Evolutionary conservation across 192 early-diverging fungal species (phyloP).

Genomic region (Jimgerdemannia flammicorona): DNA sequence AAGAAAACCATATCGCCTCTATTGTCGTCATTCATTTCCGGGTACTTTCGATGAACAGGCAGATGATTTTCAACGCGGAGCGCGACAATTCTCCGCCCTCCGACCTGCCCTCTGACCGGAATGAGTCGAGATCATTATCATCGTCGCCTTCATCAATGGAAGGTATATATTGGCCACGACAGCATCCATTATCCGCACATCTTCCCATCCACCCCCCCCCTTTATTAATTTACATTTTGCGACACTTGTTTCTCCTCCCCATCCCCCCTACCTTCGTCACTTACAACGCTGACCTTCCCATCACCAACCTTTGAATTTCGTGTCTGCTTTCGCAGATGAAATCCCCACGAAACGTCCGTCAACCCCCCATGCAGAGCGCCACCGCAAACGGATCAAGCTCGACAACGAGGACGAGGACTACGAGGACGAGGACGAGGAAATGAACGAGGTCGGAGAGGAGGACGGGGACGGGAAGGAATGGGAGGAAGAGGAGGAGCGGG

Average conservation of each 20-base stretch:
- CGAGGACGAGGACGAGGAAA: slow-evolving; percentile 17
- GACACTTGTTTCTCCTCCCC: no score
- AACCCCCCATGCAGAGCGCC: neutral
- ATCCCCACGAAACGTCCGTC: neutral
- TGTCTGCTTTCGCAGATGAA: neutral
- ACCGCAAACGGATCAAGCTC: neutral
- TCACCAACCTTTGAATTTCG: neutral
- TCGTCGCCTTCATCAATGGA: slow-evolving; percentile 18
- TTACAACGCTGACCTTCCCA: neutral
- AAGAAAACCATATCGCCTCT: no score
- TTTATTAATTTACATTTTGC: neutral
- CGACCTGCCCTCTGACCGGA: slow-evolving; percentile 3
- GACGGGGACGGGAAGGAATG: slow-evolving; percentile 24
- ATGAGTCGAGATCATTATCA: neutral
- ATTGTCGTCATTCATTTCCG: no score
- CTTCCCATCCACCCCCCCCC: no score
- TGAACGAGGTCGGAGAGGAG: slow-evolving; percentile 29
- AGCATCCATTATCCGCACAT: no score
- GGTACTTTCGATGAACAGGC: slow-evolving; percentile 1
- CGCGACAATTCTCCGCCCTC: slow-evolving; percentile 3
- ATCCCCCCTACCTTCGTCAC: neutral
- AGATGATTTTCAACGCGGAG: slow-evolving; percentile 12
- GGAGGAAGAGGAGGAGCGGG: slow-evolving; percentile 30
- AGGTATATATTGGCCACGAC: neutral
- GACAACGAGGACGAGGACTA: slow-evolving; percentile 18